phyloP scores from a whole-genome alignment of 2,329 filamentous ascomycete genomes.

The Penicillium janthinellum region DNA sequence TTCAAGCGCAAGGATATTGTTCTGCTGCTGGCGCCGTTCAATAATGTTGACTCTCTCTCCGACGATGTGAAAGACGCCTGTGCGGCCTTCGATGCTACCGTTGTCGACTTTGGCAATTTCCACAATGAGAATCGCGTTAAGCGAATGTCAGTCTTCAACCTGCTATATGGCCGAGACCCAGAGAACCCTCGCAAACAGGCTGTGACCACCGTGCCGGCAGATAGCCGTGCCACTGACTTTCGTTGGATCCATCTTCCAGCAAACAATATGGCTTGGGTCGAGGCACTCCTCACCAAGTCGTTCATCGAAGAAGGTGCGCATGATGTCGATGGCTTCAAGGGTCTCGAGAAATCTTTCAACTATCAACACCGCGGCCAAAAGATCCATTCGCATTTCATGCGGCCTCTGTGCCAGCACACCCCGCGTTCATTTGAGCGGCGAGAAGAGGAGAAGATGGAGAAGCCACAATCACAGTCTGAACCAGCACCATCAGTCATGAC shows the following conservation, averaged over 20 bases:
- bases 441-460: slow-evolving; percentile 37
- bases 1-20: slow-evolving; percentile 43
- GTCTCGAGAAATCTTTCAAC: slow-evolving; percentile 61
- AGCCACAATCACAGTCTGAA: slow-evolving; percentile 18
- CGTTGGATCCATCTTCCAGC: slow-evolving; percentile 58
- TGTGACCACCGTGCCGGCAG: slow-evolving; percentile 50
- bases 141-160: slow-evolving; percentile 54
- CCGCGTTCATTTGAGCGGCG: slow-evolving; percentile 33
- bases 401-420: slow-evolving; percentile 59
- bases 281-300: slow-evolving; percentile 63
- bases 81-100: slow-evolving; percentile 53
- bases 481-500: slow-evolving; percentile 18
- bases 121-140: slow-evolving; percentile 49
- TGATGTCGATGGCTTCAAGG: slow-evolving; percentile 66
- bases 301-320: slow-evolving; percentile 64
- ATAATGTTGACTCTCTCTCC: slow-evolving; percentile 39
- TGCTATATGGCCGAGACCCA: slow-evolving; percentile 54
- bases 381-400: slow-evolving; percentile 64
- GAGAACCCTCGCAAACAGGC: slow-evolving; percentile 50
- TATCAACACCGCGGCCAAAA: slow-evolving; percentile 63
- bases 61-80: slow-evolving; percentile 49
- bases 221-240: slow-evolving; percentile 52
- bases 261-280: slow-evolving; percentile 62
- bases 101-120: slow-evolving; percentile 56
- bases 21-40: slow-evolving; percentile 39